These are phyloP conservation scores for Calonectria multiphialidica DNA, from an alignment of 2,329 filamentous ascomycete species.

Conservation along the genomic window DNA sequence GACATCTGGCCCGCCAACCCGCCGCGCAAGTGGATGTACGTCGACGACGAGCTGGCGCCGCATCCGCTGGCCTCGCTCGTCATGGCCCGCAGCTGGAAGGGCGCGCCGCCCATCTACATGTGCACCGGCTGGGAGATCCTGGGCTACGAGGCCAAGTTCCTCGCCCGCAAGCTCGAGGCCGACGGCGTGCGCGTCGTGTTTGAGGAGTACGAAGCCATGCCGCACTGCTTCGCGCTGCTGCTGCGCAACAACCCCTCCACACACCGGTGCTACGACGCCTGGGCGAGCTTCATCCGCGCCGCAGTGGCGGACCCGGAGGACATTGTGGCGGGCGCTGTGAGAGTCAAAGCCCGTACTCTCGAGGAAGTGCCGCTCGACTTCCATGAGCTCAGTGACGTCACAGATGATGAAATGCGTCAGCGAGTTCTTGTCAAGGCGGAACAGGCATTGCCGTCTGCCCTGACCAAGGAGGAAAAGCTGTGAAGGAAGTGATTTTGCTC, in stretches of 20 bases:
- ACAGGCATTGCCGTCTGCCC: constrained; percentile 8
- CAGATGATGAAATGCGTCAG: constrained; percentile 56
- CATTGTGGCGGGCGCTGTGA: constrained; percentile 56
- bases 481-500: constrained; percentile 25
- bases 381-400: constrained; percentile 55
- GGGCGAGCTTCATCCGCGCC: constrained; percentile 67
- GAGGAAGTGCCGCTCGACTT: constrained; percentile 61
- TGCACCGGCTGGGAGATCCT: constrained; percentile 79
- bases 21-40: constrained; percentile 66
- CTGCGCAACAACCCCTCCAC: constrained; percentile 60
- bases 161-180: constrained; percentile 66
- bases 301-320: constrained; percentile 51
- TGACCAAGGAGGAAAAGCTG: constrained; percentile 44
- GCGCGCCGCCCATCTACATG: constrained; percentile 75
- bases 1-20: constrained; percentile 68
- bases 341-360: constrained; percentile 63
- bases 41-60: constrained; percentile 63
- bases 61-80: constrained; percentile 79
- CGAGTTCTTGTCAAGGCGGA: constrained; percentile 49
- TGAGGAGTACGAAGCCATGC: constrained; percentile 85
- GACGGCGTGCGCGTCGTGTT: constrained; percentile 74
- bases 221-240: constrained; percentile 77
- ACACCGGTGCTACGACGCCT: constrained; percentile 65
- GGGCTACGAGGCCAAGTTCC: constrained; percentile 72
- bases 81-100: constrained; percentile 69